Conservation (phyloP, 1,139 yeast genomes). For the Hemisphaericaspora xylanilytica region DNA sequence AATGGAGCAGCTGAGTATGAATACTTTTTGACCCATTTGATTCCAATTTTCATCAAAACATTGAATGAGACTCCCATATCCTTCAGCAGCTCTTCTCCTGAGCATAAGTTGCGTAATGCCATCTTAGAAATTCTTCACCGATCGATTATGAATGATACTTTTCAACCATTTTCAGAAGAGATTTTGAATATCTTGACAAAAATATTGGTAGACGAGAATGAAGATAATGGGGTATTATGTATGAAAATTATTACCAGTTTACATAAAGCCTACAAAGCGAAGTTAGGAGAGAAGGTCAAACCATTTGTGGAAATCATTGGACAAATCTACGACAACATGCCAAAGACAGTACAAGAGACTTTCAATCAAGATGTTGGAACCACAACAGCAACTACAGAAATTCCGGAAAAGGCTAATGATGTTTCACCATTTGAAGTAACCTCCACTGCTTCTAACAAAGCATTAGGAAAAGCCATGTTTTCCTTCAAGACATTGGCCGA, state of each 20-base stretch:
- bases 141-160: constrained; percentile 77
- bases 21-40: constrained; percentile 56
- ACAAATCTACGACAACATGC: constrained; percentile 77
- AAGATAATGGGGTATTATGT: constrained; percentile 90
- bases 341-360: constrained; percentile 66
- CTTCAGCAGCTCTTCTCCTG: constrained; percentile 58
- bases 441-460: constrained; percentile 25
- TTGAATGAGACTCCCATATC: constrained; percentile 73
- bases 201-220: constrained; percentile 75
- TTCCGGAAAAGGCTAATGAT: constrained; percentile 31
- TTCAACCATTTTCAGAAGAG: constrained; percentile 66
- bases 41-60: constrained; percentile 61
- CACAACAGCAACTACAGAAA: constrained; percentile 17
- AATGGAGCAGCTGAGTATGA: constrained; percentile 80
- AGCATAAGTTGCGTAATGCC: constrained; percentile 72
- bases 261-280: constrained; percentile 78
- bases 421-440: constrained; percentile 43
- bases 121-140: constrained; percentile 80
- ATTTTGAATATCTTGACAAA: constrained; percentile 62
- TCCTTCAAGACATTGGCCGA: constrained; percentile 94
- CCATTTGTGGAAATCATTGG: constrained; percentile 77
- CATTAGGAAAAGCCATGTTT: constrained; percentile 57
- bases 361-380: constrained; percentile 30
- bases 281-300: constrained; percentile 68
- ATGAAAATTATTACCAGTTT: constrained; percentile 87